Evolutionary conservation across 2,329 filamentous ascomycete genomes (phyloP).

Genomic region (Bisporella sp.): DNA sequence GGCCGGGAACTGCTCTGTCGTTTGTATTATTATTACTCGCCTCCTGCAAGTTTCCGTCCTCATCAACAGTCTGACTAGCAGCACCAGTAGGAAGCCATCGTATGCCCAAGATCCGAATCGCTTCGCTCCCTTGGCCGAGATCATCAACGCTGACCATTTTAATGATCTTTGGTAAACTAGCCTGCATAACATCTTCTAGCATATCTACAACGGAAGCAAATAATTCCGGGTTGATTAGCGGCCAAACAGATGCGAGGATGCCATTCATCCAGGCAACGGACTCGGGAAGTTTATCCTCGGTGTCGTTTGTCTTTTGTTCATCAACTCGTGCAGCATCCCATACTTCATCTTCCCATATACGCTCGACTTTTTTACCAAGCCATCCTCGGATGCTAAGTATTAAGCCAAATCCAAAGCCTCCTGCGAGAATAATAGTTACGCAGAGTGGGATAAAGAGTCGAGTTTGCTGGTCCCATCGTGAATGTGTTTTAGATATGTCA

Average conservation of each 20-base stretch:
- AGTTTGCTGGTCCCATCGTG: not conserved
- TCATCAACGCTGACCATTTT: slow-evolving; percentile 73
- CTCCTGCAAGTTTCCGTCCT: slow-evolving; percentile 46
- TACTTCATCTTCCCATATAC: slow-evolving; percentile 60
- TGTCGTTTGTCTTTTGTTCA: slow-evolving; percentile 34
- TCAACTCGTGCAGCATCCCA: slow-evolving; percentile 58
- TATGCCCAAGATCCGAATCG: slow-evolving; percentile 62
- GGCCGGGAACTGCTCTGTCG: slow-evolving; percentile 41
- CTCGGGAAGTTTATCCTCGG: slow-evolving; percentile 13
- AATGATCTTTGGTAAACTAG: slow-evolving; percentile 60
- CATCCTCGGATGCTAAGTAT: slow-evolving; percentile 47
- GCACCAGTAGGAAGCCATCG: slow-evolving; percentile 67
- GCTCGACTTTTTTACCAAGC: slow-evolving; percentile 52
- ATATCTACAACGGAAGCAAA: slow-evolving; percentile 63
- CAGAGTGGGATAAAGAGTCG: slow-evolving; percentile 6
- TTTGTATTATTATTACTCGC: slow-evolving; percentile 35
- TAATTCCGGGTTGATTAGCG: slow-evolving; percentile 67
- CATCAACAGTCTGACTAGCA: slow-evolving; percentile 52
- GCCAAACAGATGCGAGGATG: slow-evolving; percentile 61
- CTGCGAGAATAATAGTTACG: slow-evolving; percentile 4
- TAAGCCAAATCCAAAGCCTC: slow-evolving; percentile 21
- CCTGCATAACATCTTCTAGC: slow-evolving; percentile 76
- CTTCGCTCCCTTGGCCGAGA: slow-evolving; percentile 67
- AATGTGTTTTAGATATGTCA: not conserved
- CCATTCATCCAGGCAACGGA: slow-evolving; percentile 68